Percentiles rank a stretch among this genome's conserved stretches.
These are phyloP conservation scores for Ophiocordyceps camponoti-leonardi DNA, from an alignment of 2,329 filamentous ascomycete species.

Conservation along the genomic window DNA sequence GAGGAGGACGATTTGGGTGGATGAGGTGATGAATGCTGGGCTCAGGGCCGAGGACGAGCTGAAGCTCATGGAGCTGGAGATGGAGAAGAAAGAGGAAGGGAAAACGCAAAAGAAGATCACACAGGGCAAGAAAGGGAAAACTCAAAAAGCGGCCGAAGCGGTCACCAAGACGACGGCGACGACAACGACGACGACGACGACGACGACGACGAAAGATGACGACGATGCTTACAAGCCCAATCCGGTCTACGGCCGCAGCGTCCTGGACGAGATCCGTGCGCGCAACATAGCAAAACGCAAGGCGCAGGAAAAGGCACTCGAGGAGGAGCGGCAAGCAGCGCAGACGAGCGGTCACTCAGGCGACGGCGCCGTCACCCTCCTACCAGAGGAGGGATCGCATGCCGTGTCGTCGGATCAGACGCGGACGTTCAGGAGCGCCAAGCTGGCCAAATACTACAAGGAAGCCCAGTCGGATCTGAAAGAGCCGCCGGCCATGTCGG, in stretches of 20 bases:
- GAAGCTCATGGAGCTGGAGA: constrained; percentile 27
- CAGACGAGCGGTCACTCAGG: constrained; percentile 22
- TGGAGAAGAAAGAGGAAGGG: constrained; percentile 6
- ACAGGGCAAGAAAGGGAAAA: constrained; percentile 3
- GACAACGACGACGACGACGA: background rate
- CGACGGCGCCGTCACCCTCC: constrained; percentile 23
- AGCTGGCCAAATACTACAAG: constrained; percentile 20
- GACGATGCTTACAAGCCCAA: constrained; percentile 16
- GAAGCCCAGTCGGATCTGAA: constrained; percentile 31
- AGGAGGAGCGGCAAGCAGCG: constrained; percentile 20
- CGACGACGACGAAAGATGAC: background rate
- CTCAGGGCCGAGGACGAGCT: constrained; percentile 47
- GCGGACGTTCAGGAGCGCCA: constrained; percentile 20
- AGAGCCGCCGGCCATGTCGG: constrained; percentile 30
- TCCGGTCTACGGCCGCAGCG: constrained; percentile 39
- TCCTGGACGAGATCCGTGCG: constrained; percentile 38
- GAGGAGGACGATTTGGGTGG: constrained; percentile 33
- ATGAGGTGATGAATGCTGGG: constrained; percentile 43
- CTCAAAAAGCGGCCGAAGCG: no score
- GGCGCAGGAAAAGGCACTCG: constrained; percentile 25
- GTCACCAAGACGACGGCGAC: background rate
- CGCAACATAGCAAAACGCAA: constrained; percentile 30
- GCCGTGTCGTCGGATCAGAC: constrained; percentile 11
- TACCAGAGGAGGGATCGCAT: background rate
- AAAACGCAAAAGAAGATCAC: constrained; percentile 7